These are phyloP conservation scores for Tolypocladium tundrense DNA, from an alignment of 2,329 filamentous ascomycete species.

Conservation along the genomic window DNA sequence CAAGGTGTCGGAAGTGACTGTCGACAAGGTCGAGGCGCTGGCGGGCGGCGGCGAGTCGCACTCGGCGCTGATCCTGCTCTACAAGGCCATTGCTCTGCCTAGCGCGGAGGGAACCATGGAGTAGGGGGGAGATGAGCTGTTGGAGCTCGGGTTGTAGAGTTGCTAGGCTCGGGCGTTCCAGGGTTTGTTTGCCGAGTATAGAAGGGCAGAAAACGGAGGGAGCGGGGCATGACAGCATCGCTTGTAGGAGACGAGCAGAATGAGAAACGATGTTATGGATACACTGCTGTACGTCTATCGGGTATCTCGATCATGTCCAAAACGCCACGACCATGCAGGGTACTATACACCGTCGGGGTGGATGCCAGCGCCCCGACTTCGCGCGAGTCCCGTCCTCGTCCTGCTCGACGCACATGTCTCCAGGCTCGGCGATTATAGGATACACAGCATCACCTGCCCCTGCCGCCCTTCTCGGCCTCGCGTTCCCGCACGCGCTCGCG, in stretches of 20 bases:
- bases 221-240: background rate
- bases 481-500: conserved; percentile 27
- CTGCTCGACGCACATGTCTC: background rate
- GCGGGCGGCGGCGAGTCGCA: conserved; percentile 84
- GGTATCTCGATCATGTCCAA: conserved; percentile 1
- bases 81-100: conserved; percentile 63
- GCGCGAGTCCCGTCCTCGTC: background rate
- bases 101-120: conserved; percentile 35
- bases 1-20: conserved; percentile 83
- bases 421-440: background rate
- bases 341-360: background rate
- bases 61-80: conserved; percentile 71
- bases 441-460: conserved; percentile 1
- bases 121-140: conserved; percentile 5
- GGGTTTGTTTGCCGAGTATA: background rate
- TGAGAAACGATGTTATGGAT: background rate
- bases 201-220: background rate
- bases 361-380: background rate
- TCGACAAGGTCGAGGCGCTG: conserved; percentile 83
- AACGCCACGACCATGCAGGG: conserved; percentile 4
- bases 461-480: conserved; percentile 15
- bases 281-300: background rate
- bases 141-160: background rate
- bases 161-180: background rate
- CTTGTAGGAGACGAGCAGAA: background rate